Evolutionary conservation across 257 asterid genomes (phyloP).

Genomic region (Salvia splendens): DNA sequence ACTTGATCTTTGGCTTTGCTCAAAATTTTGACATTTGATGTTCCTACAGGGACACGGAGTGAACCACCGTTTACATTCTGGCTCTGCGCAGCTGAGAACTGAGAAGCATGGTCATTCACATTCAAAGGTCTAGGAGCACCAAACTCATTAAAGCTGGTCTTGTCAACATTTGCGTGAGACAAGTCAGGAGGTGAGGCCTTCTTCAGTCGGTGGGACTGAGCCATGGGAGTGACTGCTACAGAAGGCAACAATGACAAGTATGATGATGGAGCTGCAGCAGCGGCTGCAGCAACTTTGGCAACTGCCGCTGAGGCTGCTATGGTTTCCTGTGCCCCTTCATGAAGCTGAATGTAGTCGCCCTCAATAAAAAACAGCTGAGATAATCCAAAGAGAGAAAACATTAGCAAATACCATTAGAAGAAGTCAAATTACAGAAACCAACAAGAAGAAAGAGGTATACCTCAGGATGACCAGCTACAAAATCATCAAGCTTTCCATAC

Average conservation of each 20-base stretch:
- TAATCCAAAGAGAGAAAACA: slow-evolving; percentile 13
- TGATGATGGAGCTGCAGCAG: slow-evolving; percentile 67
- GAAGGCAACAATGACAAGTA: slow-evolving; percentile 67
- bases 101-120: slow-evolving; percentile 40
- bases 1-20: slow-evolving; percentile 57
- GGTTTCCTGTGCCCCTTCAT: slow-evolving; percentile 88
- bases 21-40: slow-evolving; percentile 59
- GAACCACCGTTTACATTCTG: slow-evolving; percentile 48
- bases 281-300: slow-evolving; percentile 88
- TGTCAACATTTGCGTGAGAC: slow-evolving; percentile 37
- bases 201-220: slow-evolving; percentile 69
- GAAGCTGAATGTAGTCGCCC: slow-evolving; percentile 85
- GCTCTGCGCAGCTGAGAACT: slow-evolving; percentile 38
- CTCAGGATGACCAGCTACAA: slow-evolving; percentile 81
- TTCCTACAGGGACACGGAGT: slow-evolving; percentile 45
- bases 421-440: slow-evolving; percentile 10
- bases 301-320: slow-evolving; percentile 89
- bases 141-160: slow-evolving; percentile 28
- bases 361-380: slow-evolving; percentile 71
- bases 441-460: slow-evolving; percentile 42
- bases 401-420: background rate
- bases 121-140: slow-evolving; percentile 31
- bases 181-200: slow-evolving; percentile 50
- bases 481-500: slow-evolving; percentile 90
- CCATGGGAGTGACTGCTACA: slow-evolving; percentile 93